Conservation (phyloP, 192 early-diverging fungal species). For the Podila minutissima region DNA sequence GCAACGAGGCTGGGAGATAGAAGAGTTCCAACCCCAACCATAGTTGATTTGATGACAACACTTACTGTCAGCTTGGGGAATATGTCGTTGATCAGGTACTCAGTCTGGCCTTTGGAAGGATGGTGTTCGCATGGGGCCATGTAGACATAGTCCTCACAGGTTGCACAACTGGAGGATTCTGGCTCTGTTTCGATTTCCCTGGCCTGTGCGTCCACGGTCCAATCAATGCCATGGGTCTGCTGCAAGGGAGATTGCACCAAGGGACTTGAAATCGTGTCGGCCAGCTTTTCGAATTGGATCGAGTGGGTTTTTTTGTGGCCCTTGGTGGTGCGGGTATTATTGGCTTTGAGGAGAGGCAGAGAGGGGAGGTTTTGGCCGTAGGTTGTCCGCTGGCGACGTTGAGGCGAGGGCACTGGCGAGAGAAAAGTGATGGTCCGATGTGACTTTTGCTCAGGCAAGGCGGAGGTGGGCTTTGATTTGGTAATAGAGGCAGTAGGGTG, state of each 20-base stretch:
- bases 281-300: constrained; percentile 33
- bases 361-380: constrained; percentile 21
- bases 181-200: not conserved
- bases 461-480: not conserved
- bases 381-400: constrained; percentile 10
- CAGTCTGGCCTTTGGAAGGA: constrained; percentile 39
- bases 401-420: constrained; percentile 7
- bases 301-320: constrained; percentile 25
- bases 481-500: not conserved
- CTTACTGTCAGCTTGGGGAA: constrained; percentile 51
- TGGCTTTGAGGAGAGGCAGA: constrained; percentile 17
- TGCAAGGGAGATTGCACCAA: constrained; percentile 7
- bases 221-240: constrained; percentile 1
- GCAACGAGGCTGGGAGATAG: not conserved
- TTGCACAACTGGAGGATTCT: not conserved
- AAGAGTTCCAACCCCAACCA: too few relatives aligned
- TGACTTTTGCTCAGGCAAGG: too few relatives aligned
- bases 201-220: not conserved
- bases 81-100: constrained; percentile 52
- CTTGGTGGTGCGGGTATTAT: constrained; percentile 15
- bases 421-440: not conserved
- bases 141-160: constrained; percentile 41
- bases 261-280: constrained; percentile 21
- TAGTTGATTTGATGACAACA: not conserved
- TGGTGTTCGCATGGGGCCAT: constrained; percentile 49